Evolutionary conservation across 768 basidiomycete species (phyloP).

Genomic region (Suillus plorans): DNA sequence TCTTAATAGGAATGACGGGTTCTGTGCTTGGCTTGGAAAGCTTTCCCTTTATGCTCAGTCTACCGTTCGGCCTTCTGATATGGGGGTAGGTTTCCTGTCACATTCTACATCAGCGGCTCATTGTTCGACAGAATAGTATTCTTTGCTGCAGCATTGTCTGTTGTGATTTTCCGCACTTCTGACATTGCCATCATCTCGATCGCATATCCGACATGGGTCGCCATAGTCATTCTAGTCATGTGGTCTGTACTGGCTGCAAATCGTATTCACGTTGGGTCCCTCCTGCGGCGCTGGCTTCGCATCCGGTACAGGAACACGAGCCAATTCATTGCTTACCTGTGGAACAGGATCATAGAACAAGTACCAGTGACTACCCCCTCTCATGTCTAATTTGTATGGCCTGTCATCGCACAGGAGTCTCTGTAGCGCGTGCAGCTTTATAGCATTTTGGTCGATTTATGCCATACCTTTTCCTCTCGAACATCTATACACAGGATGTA

Average conservation of each 20-base stretch:
- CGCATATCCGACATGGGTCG: constrained; percentile 4
- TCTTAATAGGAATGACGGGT: constrained; percentile 16
- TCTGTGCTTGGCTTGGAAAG: constrained; percentile 22
- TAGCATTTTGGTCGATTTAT: neutral
- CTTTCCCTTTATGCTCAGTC: constrained; percentile 31
- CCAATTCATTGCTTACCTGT: neutral
- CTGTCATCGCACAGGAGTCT: neutral
- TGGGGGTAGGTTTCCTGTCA: constrained; percentile 24
- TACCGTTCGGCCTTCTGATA: constrained; percentile 32
- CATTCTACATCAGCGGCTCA: neutral
- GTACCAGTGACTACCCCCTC: neutral
- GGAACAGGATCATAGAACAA: neutral
- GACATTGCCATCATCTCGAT: constrained; percentile 13
- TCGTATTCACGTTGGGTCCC: neutral
- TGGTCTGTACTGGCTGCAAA: constrained; percentile 2
- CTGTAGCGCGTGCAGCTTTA: neutral
- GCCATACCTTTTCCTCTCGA: neutral
- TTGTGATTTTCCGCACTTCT: constrained; percentile 24
- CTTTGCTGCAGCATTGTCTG: constrained; percentile 27
- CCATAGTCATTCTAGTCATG: neutral
- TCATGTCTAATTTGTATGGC: neutral
- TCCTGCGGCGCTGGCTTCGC: too few relatives aligned
- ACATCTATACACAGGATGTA: neutral
- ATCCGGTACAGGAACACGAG: too few relatives aligned
- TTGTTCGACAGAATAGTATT: constrained; percentile 14